A percentile compares a stretch with the other conserved stretches of the same genome.
Evolutionary conservation across 345 rosid species (phyloP).

Genomic region (Syzygium jambos): DNA sequence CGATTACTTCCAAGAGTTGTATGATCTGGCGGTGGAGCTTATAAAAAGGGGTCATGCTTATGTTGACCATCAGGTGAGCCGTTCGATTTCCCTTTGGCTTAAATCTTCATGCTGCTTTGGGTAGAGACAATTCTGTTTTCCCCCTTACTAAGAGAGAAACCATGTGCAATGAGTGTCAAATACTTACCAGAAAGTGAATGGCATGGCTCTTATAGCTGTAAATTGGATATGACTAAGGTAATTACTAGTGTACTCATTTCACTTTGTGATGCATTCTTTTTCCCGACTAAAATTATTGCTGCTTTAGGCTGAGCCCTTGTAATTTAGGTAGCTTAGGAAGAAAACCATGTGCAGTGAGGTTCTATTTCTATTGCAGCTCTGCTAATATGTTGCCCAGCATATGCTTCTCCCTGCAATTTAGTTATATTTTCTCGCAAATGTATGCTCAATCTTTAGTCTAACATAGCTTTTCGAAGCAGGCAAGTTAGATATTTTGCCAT

Average conservation of each 20-base stretch:
- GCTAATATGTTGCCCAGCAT: background rate
- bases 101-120: background rate
- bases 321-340: background rate
- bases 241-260: background rate
- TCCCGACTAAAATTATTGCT: background rate
- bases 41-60: conserved; percentile 87
- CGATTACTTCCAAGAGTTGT: conserved; percentile 91
- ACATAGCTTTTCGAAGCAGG: background rate
- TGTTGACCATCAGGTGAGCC: conserved; percentile 92
- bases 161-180: background rate
- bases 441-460: background rate
- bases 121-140: background rate
- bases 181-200: background rate
- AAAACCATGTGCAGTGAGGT: background rate
- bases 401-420: background rate
- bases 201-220: background rate
- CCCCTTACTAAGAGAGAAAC: background rate
- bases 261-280: background rate
- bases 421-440: background rate
- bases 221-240: background rate
- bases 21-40: conserved; percentile 90
- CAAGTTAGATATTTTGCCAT: background rate
- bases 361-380: background rate
- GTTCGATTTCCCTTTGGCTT: background rate
- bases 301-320: background rate